These are phyloP conservation scores for Jacaranda copaia DNA, from an alignment of 257 asterid species.

Conservation along the genomic window DNA sequence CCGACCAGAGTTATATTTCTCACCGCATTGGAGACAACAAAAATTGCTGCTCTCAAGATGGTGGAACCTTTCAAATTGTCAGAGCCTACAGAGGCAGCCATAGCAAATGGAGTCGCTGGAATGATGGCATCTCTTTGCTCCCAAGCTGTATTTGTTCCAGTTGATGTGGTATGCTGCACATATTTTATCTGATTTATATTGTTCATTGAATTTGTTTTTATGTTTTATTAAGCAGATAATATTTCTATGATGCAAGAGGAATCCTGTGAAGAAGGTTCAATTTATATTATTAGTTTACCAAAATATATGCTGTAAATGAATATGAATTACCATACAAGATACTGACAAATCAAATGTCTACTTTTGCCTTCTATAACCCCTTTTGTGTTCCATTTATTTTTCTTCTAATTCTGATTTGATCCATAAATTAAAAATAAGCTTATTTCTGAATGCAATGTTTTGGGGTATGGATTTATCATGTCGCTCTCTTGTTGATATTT, in stretches of 20 bases:
- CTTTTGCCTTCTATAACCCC: slow-evolving; percentile 2
- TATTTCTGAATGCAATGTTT: neutral
- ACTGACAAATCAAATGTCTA: neutral
- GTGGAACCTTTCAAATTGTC: slow-evolving; percentile 77
- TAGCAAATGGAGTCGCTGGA: slow-evolving; percentile 92
- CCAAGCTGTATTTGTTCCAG: slow-evolving; percentile 86
- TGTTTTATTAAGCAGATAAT: slow-evolving; percentile 56
- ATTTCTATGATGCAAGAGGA: slow-evolving; percentile 55
- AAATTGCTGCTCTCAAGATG: slow-evolving; percentile 72
- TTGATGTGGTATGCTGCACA: slow-evolving; percentile 81
- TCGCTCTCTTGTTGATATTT: neutral
- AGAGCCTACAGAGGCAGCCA: slow-evolving; percentile 87
- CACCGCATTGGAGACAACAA: slow-evolving; percentile 85
- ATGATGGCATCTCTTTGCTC: slow-evolving; percentile 88
- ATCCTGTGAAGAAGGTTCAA: slow-evolving; percentile 39
- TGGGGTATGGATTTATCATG: neutral
- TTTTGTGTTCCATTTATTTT: neutral
- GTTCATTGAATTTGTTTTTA: slow-evolving; percentile 43
- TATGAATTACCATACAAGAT: neutral
- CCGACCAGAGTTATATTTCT: slow-evolving; percentile 92
- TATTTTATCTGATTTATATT: slow-evolving; percentile 19
- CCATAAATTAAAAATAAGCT: neutral
- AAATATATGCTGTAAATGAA: slow-evolving; percentile 23
- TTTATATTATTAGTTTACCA: slow-evolving; percentile 5
- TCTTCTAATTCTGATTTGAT: neutral